Base-by-base conservation (phyloP, 352 stramenopile species). In the Globisporangium splendens region DNA sequence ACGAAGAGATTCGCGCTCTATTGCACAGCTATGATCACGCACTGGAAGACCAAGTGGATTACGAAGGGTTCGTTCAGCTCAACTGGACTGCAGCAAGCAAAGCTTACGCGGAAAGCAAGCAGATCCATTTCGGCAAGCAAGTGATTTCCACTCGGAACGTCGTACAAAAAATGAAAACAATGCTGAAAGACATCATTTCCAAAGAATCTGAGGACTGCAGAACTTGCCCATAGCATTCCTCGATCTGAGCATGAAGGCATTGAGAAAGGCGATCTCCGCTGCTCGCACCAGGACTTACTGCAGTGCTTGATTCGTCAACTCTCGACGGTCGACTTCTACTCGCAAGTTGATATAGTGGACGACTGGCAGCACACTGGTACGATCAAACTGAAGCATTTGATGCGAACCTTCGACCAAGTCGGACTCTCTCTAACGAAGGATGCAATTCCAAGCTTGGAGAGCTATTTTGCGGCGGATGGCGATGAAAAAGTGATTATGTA, bases 291-390 rank as follows among this genome's bases (percentile, higher is more conserved):
- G 10, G 72, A 69, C 1, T 56, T 89, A 24, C 56, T 90, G 28
- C 61, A 64, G 1, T 77, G 72, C 15, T 55, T 91, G n/a, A 78
- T 85, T 43, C 77, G 79, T 44, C 81, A 88, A 22, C 71, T 91
- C 39, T 89, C 77, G 0, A 86, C 77, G 0, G 66, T 91, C 5
- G 79, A 91, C 31, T 91, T 89, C 46, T 57, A 69, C 13, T 79
- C 79, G 4, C 81, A 91, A 61, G 54, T 88, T 8, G 74, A 83
- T 1, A 84, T 90, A 8, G 65, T 89, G 10, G 59, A 76, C n/a
- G 82, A 86, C 46, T 18, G 42, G 22, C 55, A 53, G 1, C 56
- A 61, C 41, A 68, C 65, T 20, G 74, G 69, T 0, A 49, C 44
- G 10, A 76, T 89, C 48, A 68, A 58, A 18, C 53, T 64, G 20